These are phyloP conservation scores for Agrostemma githago DNA, from an alignment of 148 eudicot species.

Conservation along the genomic window DNA sequence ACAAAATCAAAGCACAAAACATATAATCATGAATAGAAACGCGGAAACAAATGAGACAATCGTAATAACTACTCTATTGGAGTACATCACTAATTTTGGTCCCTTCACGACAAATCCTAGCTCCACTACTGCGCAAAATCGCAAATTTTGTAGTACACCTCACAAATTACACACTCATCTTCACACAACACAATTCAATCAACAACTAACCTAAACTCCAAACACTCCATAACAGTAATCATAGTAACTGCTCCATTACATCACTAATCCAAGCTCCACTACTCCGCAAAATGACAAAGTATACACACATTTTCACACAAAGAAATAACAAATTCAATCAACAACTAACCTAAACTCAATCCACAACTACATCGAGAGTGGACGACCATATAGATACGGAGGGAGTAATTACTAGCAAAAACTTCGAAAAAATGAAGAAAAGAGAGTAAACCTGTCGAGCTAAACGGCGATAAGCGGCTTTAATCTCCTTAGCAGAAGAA, in stretches of 20 bases:
- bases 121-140: background rate
- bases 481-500: conserved; percentile 71
- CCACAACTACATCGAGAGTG: background rate
- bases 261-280: background rate
- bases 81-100: too few relatives aligned
- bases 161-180: background rate
- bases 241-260: too few relatives aligned
- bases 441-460: conserved; percentile 74
- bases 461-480: conserved; percentile 80
- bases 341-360: background rate
- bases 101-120: too few relatives aligned
- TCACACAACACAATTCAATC: background rate
- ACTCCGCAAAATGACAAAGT: background rate
- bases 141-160: background rate
- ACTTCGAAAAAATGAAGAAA: background rate
- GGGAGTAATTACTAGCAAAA: too few relatives aligned
- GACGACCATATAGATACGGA: too few relatives aligned
- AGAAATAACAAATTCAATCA: background rate
- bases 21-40: too few relatives aligned
- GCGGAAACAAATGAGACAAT: too few relatives aligned
- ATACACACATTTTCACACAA: background rate
- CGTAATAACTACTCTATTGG: too few relatives aligned
- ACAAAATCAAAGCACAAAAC: too few relatives aligned
- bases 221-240: background rate
- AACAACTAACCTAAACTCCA: background rate